Evolutionary conservation across 2,329 filamentous ascomycete genomes (phyloP).

Genomic region (Didymella sp.): DNA sequence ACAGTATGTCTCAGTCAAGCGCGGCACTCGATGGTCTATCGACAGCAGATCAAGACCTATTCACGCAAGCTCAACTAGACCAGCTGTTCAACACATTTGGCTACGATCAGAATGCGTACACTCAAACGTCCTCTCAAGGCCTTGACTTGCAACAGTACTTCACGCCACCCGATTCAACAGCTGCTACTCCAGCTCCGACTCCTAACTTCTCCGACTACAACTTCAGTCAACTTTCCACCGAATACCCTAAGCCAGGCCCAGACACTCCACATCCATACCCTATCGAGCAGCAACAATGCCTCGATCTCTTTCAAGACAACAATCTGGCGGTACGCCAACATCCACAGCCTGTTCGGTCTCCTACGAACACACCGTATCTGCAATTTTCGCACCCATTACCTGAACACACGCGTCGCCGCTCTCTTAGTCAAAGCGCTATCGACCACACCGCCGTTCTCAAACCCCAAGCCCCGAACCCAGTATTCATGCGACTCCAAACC

Average conservation of each 20-base stretch:
- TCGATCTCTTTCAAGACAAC: neutral
- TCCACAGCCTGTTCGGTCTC: conserved; percentile 14
- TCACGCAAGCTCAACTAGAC: conserved; percentile 21
- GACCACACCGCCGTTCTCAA: conserved; percentile 13
- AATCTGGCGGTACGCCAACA: neutral
- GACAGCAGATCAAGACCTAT: conserved; percentile 11
- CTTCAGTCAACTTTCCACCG: conserved; percentile 12
- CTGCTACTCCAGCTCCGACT: conserved; percentile 18
- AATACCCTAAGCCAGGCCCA: conserved; percentile 23
- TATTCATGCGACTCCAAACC: conserved; percentile 33
- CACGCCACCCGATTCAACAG: conserved; percentile 5
- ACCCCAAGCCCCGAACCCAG: conserved; percentile 23
- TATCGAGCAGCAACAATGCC: conserved; percentile 22
- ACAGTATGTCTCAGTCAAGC: conserved; percentile 33
- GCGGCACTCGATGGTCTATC: conserved; percentile 10
- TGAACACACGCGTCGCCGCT: conserved; percentile 35
- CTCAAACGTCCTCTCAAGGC: conserved; percentile 13
- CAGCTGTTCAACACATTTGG: conserved; percentile 18
- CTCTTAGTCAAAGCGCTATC: conserved; percentile 38
- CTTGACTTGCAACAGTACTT: conserved; percentile 1
- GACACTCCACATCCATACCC: conserved; percentile 29
- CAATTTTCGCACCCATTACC: conserved; percentile 11
- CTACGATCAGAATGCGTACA: conserved; percentile 8
- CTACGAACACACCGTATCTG: conserved; percentile 14
- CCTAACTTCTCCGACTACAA: conserved; percentile 22